Evolutionary conservation across 768 basidiomycete genomes (phyloP), one percentile per base, ranked within the genome.

Genomic region (Pulveroboletus sp.): DNA sequence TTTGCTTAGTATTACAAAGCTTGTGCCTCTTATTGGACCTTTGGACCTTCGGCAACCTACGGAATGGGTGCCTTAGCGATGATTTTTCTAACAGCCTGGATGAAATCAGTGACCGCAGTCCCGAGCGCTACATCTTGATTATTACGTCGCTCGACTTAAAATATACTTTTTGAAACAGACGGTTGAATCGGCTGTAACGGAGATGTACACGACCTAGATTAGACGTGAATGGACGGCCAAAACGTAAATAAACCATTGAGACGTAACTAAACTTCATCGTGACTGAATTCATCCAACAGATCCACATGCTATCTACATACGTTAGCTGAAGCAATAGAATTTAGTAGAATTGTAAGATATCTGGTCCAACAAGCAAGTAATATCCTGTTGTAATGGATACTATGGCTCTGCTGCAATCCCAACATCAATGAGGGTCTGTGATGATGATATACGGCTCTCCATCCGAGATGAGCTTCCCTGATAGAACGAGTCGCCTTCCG

Each of bases 21-120:
- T 6, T 93, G 90, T 64, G 90, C 80, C 24, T 84, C 81, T 12
- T 93, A 93, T 63, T 93, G 90, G 90, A 88, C 89, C 4, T 84
- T 91, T 58, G 90, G 90, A 5, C 90, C 90, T 36, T 79, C 87
- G 8, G 51, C 75, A 39, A 93, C 90, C n/a, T 93, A 93, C 50
- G 72, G 73, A 2, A 65, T 76, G 12, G 78, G 84, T 35, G 85
- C 83, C 0, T 52, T 78, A 20, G 79, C 83, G 0, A 92, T 90
- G 87, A 62, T 79, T 14, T 67, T 69, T 19, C 69, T 93, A 44
- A 77, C 81, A 4, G 53, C 62, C 17, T 68, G 68, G 40, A 90
- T 91, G 87, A 75, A 69, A 58, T 64, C 71, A 12, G 67, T 82
- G 45, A 68, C 73, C 39, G 9, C 31, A 19, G 34, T 47, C 14